Percentiles rank a stretch among this genome's conserved stretches.
Evolutionary conservation across 345 rosid genomes (phyloP).

Genomic region (Gynandropsis gynandra): DNA sequence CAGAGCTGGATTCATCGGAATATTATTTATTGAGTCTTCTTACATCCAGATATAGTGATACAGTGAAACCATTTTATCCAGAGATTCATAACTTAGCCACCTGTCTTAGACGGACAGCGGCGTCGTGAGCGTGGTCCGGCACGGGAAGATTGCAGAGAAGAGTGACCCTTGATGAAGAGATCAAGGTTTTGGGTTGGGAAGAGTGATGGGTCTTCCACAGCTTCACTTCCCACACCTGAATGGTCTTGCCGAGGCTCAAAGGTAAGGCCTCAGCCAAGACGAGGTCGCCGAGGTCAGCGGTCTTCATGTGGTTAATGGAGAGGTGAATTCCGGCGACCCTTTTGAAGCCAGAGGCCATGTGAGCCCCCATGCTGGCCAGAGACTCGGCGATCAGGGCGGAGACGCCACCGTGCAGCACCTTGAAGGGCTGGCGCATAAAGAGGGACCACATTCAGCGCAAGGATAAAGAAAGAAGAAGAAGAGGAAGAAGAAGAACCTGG

Average conservation of each 20-base stretch:
- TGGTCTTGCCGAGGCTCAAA: slow-evolving; percentile 53
- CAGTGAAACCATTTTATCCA: no score
- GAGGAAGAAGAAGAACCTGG: slow-evolving; percentile 37
- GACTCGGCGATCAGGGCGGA: slow-evolving; percentile 86
- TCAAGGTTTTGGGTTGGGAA: slow-evolving; percentile 32
- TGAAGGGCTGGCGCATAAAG: slow-evolving; percentile 56
- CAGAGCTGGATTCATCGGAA: not conserved
- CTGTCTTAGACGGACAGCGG: slow-evolving; percentile 38
- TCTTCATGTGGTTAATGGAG: slow-evolving; percentile 67
- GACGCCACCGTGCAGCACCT: slow-evolving; percentile 91
- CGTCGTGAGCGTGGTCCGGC: slow-evolving; percentile 51
- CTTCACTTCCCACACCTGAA: slow-evolving; percentile 90
- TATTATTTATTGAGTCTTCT: not conserved
- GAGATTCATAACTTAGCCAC: slow-evolving; percentile 54
- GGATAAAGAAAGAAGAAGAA: not conserved
- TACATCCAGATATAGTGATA: not conserved
- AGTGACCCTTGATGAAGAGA: slow-evolving; percentile 64
- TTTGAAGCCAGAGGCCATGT: slow-evolving; percentile 66
- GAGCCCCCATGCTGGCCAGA: slow-evolving; percentile 88
- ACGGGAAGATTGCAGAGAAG: slow-evolving; percentile 63
- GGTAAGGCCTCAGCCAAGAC: slow-evolving; percentile 68
- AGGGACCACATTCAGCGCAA: not conserved
- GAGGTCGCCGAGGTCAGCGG: slow-evolving; percentile 69
- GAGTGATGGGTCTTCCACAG: slow-evolving; percentile 48
- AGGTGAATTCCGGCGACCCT: slow-evolving; percentile 87